These are phyloP conservation scores for Tuber magnatum DNA, from an alignment of 495 filamentous ascomycete species.

Conservation along the genomic window DNA sequence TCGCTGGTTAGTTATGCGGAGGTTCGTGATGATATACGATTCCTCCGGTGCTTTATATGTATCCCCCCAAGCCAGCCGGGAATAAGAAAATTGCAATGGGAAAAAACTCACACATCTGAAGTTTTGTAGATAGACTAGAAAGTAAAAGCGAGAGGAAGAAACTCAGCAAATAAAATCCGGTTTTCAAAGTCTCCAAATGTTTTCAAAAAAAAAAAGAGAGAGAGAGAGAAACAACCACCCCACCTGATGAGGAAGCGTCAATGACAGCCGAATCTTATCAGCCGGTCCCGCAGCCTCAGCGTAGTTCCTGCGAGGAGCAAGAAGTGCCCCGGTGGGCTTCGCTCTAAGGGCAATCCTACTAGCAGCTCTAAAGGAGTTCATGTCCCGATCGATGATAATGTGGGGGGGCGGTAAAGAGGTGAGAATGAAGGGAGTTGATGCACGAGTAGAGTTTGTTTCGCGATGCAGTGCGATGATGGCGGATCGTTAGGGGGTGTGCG, in stretches of 20 bases:
- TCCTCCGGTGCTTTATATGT: constrained; percentile 18
- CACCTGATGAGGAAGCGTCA: constrained; percentile 98
- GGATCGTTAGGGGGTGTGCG: constrained; percentile 12
- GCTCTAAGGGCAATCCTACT: constrained; percentile 70
- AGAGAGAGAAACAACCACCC: constrained; percentile 35
- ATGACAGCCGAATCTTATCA: constrained; percentile 88
- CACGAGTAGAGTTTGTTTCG: constrained; percentile 13
- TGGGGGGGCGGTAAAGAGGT: constrained; percentile 12
- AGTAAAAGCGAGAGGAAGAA: background rate
- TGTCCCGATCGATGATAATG: constrained; percentile 46
- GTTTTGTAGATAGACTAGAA: constrained; percentile 65
- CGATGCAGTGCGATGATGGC: constrained; percentile 7
- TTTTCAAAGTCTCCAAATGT: constrained; percentile 8
- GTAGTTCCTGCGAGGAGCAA: constrained; percentile 72
- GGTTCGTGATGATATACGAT: constrained; percentile 45
- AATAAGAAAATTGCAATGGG: constrained; percentile 12
- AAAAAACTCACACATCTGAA: constrained; percentile 60
- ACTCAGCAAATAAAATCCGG: constrained; percentile 4
- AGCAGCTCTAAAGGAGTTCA: constrained; percentile 88
- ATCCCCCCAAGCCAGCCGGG: constrained; percentile 22
- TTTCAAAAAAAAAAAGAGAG: background rate
- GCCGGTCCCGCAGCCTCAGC: constrained; percentile 63
- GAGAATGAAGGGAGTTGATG: constrained; percentile 15
- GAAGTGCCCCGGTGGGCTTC: constrained; percentile 60
- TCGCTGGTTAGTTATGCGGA: constrained; percentile 45